These are phyloP conservation scores for Aegle marmelos DNA, from an alignment of 345 rosid species.

Conservation along the genomic window DNA sequence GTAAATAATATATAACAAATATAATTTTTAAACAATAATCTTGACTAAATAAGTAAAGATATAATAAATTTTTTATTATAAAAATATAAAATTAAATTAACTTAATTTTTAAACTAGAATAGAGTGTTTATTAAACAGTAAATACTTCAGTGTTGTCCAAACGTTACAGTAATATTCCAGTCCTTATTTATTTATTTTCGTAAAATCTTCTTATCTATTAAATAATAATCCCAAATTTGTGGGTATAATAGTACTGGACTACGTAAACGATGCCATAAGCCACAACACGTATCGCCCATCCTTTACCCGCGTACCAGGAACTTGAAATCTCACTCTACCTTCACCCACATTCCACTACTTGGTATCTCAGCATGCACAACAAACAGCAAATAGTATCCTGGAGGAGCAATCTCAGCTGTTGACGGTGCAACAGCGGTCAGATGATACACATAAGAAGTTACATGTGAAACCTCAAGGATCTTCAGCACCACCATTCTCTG, in stretches of 20 bases:
- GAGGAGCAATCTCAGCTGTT: slow-evolving; percentile 53
- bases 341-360: slow-evolving; percentile 72
- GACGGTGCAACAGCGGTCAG: slow-evolving; percentile 47
- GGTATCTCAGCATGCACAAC: slow-evolving; percentile 67
- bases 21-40: too few species aligned
- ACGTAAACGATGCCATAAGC: not conserved
- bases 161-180: not conserved
- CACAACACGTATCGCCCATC: not conserved
- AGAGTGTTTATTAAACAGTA: too few species aligned
- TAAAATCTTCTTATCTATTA: not conserved
- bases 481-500: slow-evolving; percentile 75
- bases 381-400: slow-evolving; percentile 74
- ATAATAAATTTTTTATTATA: too few species aligned
- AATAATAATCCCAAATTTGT: not conserved
- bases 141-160: too few species aligned
- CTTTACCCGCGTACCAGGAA: too few species aligned
- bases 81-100: too few species aligned
- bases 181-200: not conserved
- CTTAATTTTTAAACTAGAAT: too few species aligned
- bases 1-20: too few species aligned
- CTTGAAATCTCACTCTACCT: slow-evolving; percentile 28
- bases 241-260: not conserved
- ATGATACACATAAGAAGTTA: slow-evolving; percentile 2
- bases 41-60: too few species aligned
- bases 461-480: slow-evolving; percentile 9